Percentiles rank a stretch among this genome's conserved stretches.
phyloP scores from a whole-genome alignment of 441 rosid species.

The Bruguiera hainesii region DNA sequence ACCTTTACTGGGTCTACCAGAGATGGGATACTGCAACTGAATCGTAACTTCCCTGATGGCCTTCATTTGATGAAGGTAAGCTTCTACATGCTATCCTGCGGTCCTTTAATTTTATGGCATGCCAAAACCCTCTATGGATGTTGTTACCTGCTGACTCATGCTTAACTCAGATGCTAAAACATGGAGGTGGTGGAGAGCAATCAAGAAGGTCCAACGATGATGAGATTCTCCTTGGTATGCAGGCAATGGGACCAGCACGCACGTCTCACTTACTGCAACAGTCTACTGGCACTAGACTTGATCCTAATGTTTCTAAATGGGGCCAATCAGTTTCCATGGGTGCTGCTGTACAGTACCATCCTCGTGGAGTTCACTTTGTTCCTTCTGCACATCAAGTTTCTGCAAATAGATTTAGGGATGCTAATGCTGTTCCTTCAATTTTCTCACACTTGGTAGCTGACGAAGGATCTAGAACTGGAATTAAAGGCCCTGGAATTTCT shows the following conservation, averaged over 20 bases:
- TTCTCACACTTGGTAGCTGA: slow-evolving; percentile 85
- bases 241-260: slow-evolving; percentile 45
- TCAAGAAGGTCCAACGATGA: slow-evolving; percentile 53
- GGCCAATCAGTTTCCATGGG: slow-evolving; percentile 41
- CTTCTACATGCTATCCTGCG: slow-evolving; percentile 15
- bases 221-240: slow-evolving; percentile 38
- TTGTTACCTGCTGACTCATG: slow-evolving; percentile 10
- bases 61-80: slow-evolving; percentile 78
- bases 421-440: slow-evolving; percentile 45
- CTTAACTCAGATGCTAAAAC: slow-evolving; percentile 50
- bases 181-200: slow-evolving; percentile 50
- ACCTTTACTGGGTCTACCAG: slow-evolving; percentile 39
- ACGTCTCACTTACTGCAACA: slow-evolving; percentile 46
- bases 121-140: neutral
- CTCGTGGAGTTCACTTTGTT: slow-evolving; percentile 44
- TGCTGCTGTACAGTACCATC: slow-evolving; percentile 40
- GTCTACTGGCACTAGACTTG: slow-evolving; percentile 46
- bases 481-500: slow-evolving; percentile 65
- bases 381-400: slow-evolving; percentile 55
- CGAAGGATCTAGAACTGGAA: slow-evolving; percentile 97
- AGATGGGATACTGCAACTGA: slow-evolving; percentile 35
- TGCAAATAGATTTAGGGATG: slow-evolving; percentile 62
- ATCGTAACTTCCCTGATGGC: slow-evolving; percentile 63
- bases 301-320: slow-evolving; percentile 46
- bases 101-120: slow-evolving; percentile 2